phyloP scores from a whole-genome alignment of 768 basidiomycete species.

The Boletus reticuloceps region DNA sequence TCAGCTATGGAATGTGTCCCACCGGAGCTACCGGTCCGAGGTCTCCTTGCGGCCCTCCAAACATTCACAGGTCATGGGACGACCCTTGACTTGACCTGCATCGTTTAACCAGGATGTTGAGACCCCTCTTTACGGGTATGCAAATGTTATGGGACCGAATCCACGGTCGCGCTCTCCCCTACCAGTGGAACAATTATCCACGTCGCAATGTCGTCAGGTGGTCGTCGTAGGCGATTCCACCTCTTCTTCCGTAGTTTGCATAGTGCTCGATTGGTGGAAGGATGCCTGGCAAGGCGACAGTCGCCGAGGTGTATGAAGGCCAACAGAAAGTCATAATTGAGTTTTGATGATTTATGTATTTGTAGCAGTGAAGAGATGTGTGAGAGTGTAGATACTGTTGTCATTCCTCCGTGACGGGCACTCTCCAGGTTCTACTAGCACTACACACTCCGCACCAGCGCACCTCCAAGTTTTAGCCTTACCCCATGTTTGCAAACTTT shows the following conservation, averaged over 20 bases:
- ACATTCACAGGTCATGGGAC: not conserved
- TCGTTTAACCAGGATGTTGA: slow-evolving; percentile 39
- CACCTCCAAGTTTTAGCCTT: not conserved
- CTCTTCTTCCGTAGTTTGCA: slow-evolving; percentile 13
- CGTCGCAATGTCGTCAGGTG: slow-evolving; percentile 10
- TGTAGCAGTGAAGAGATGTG: not conserved
- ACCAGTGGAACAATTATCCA: slow-evolving; percentile 1
- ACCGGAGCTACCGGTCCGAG: not conserved
- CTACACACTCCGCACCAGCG: no score
- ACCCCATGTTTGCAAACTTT: slow-evolving; percentile 62
- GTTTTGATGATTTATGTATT: slow-evolving; percentile 2
- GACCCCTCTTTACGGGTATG: slow-evolving; percentile 51
- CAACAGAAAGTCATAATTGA: slow-evolving; percentile 4
- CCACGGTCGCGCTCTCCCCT: slow-evolving; percentile 16
- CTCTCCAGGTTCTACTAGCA: not conserved
- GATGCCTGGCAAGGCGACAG: not conserved
- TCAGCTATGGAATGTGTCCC: not conserved
- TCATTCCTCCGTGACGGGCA: not conserved
- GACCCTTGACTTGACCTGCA: not conserved
- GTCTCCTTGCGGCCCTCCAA: not conserved
- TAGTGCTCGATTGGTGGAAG: slow-evolving; percentile 7
- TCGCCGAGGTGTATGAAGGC: slow-evolving; percentile 1
- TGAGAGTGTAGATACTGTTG: not conserved
- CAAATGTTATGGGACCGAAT: slow-evolving; percentile 39
- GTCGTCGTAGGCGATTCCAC: slow-evolving; percentile 7